Base-by-base conservation (phyloP, 2,329 filamentous ascomycete genomes). In the Coniosporium tulheliwenetii region DNA sequence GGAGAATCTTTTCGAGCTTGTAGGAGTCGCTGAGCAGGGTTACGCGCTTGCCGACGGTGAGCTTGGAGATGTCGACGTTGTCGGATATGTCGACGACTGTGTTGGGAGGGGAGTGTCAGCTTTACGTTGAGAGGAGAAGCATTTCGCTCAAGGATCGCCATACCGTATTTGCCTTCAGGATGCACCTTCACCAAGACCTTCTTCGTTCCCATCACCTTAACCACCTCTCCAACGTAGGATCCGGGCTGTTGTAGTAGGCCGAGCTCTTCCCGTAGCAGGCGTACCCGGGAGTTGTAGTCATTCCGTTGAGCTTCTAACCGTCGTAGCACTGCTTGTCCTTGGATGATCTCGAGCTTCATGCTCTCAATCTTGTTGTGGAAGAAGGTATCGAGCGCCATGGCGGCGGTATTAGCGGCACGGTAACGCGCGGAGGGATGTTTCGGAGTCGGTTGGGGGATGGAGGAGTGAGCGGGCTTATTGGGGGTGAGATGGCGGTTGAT, bases 311-410 rank as follows among this genome's bases (percentile, higher is more conserved):
- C 91, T 71, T 98, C 91, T 53, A 98, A 76, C 59, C 91, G 79
- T 52, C 91, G 82, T 47, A 98, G 73, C 43, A 94, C 86, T 42
- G 91, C 89, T 69, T 98, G 91, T 42, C 91, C 89, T 67, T 96
- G 89, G 62, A 98, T 89, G 62, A 98, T 98, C 77, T 98, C 89
- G 63, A 98, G 86, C 81, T 96, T 96, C 84, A 96, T 94, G 63
- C 83, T 80, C 84, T 98, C 91, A 68, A 96, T 96, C 75, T 98
- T 98, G 74, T 96, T 96, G 69, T 91, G 85, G 66, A 93, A 98
- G 71, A 95, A 98, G 66, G 83, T 93, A 66, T 96, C 91, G 68
- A 98, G 84, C 76, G 89, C 87, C 91, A 98, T 98, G 62, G 60
- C 79, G 75, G 63, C 61, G 56, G 48, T 26, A 26, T 26, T 26